Evolutionary conservation across 2,329 filamentous ascomycete species (phyloP).

Genomic region (Pseudogymnoascus pannorum): DNA sequence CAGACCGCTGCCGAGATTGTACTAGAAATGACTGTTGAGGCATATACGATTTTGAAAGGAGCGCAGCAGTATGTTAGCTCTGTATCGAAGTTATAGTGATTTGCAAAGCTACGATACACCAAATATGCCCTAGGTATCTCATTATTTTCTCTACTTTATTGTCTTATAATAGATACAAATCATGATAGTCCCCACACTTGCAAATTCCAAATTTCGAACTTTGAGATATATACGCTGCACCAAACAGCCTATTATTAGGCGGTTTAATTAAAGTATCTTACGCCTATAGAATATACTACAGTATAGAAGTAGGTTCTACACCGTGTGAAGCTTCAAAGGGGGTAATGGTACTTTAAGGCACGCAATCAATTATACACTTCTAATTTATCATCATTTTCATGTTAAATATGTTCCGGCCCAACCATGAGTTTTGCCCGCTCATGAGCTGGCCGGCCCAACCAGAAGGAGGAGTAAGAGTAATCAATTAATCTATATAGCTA

Average conservation of each 20-base stretch:
- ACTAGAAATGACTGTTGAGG: constrained; percentile 81
- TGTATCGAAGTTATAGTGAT: background rate
- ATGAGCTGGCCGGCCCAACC: too few relatives aligned
- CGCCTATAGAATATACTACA: background rate
- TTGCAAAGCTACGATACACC: background rate
- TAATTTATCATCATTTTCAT: too few relatives aligned
- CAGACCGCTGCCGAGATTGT: constrained; percentile 73
- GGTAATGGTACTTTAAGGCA: background rate
- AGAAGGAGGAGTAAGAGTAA: too few relatives aligned
- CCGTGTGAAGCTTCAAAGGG: background rate
- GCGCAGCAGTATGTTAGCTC: background rate
- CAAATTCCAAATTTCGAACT: background rate
- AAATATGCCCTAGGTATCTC: background rate
- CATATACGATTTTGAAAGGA: constrained; percentile 28
- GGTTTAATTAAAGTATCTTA: background rate
- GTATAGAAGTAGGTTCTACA: background rate
- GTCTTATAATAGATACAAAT: background rate
- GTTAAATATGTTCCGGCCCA: too few relatives aligned
- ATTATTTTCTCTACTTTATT: background rate
- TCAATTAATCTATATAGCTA: too few relatives aligned
- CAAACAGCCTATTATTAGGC: background rate
- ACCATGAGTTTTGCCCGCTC: too few relatives aligned
- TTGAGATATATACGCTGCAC: background rate
- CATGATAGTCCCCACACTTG: background rate
- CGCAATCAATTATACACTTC: background rate